Base-by-base conservation (phyloP, 2,329 filamentous ascomycete genomes). In the Monilinia vaccinii-corymbosi region DNA sequence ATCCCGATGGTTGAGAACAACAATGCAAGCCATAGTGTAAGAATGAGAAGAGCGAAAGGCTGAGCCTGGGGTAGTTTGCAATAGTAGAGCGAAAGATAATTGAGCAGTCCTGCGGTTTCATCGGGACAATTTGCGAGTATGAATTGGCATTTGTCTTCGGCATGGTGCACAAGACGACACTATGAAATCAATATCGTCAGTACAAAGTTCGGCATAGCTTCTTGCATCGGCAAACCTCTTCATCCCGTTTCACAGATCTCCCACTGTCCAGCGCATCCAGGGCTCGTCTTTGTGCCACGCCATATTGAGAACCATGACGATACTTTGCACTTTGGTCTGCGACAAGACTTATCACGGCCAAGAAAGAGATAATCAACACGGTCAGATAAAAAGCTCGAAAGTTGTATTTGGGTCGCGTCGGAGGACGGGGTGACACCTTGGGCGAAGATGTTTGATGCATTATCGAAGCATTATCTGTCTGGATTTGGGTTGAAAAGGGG, bases 1-100 rank as follows among this genome's bases (percentile, higher is more conserved):
- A 99, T 97, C 62, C 94, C 94, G 65, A 99, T 97, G 16, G 94
- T 97, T 67, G 89, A 93, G 75, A 99, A 99, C 9, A 99, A 83
- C 58, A 97, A 77, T 42, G 84, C 88, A 8, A 97, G 82, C 94
- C 94, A 99, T 62, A 86, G 68, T 18, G 90, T 81, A 49, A 99
- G 78, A 46, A 96, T 77, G 25, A 78, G 71, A 70, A 99, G 95
- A n/a, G 89, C 91, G 49, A 96, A 65, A 0, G 88, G 85, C 70
- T 90, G 86, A 16, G 79, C 84, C 58, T 83, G 74, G 58, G 79
- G 78, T 38, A 96, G 78, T 47, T 78, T 77, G 79, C 94, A 99
- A 75, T 96, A 99, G 78, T 96, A 99, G 58, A 97, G 79, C 23
- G 85, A 81, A 50, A 97, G 82, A 74, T 99, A 99, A 31, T 90